Conservation (phyloP, 768 basidiomycete genomes). For the Mycena olivaceomarginata region DNA sequence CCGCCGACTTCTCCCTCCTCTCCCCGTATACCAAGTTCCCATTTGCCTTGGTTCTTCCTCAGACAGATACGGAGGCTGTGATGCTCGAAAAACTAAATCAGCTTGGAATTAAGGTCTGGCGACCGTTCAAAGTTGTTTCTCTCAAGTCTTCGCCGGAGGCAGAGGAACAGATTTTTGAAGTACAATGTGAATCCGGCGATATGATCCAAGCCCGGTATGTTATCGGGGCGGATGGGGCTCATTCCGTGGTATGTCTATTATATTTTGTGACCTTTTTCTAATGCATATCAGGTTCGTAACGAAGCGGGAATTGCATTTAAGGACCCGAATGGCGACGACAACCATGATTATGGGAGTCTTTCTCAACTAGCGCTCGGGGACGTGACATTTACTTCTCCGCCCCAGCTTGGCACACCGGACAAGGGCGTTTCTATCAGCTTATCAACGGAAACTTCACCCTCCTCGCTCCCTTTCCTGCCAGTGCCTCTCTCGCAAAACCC, state of each 20-base stretch:
- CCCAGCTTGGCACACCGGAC: constrained; percentile 42
- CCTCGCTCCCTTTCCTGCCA: constrained; percentile 56
- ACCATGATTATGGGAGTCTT: constrained; percentile 53
- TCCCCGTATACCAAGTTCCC: constrained; percentile 65
- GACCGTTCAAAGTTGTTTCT: constrained; percentile 63
- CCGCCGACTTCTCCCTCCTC: constrained; percentile 57
- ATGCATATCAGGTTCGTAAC: constrained; percentile 61
- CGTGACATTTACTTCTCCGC: constrained; percentile 58
- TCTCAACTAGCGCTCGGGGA: constrained; percentile 69
- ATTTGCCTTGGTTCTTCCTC: constrained; percentile 64
- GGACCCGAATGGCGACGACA: constrained; percentile 60
- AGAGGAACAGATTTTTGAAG: constrained; percentile 50
- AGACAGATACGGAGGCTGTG: constrained; percentile 64
- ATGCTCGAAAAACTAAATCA: constrained; percentile 58
- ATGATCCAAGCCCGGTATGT: constrained; percentile 66
- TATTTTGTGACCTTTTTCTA: not conserved
- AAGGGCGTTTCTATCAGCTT: constrained; percentile 50
- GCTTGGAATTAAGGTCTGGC: constrained; percentile 55
- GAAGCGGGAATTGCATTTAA: constrained; percentile 62
- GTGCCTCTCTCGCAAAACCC: constrained; percentile 46
- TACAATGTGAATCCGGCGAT: constrained; percentile 68
- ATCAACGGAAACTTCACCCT: constrained; percentile 56
- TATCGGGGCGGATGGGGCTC: constrained; percentile 71
- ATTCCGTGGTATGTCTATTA: constrained; percentile 58
- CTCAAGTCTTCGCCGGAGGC: constrained; percentile 54